Conservation (phyloP, 2,329 filamentous ascomycete genomes). For the Dichotomopilus funicola region DNA sequence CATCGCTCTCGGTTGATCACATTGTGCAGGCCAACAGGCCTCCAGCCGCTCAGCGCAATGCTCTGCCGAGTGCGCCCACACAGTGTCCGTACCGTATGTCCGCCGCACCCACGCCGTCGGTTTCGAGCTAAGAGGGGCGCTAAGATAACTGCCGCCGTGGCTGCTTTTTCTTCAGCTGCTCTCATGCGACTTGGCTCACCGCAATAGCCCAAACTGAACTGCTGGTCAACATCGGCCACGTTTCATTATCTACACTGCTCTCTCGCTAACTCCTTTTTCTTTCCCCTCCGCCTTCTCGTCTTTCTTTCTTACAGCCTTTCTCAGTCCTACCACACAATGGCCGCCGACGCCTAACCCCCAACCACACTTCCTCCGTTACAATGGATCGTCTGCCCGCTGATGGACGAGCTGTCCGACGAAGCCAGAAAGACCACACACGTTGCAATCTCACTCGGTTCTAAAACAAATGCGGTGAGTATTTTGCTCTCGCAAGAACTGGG, state of each 20-base stretch:
- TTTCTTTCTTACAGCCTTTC: no score
- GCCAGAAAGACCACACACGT: constrained; percentile 78
- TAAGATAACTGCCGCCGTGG: neutral
- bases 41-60: no score
- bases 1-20: no score
- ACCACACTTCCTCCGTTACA: constrained; percentile 47
- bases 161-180: neutral
- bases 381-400: constrained; percentile 62
- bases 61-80: neutral
- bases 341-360: constrained; percentile 33
- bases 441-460: constrained; percentile 73
- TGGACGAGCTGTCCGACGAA: constrained; percentile 63
- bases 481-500: no score
- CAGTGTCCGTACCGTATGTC: neutral
- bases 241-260: no score
- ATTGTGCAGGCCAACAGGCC: no score
- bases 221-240: no score
- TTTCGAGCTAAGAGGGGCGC: neutral
- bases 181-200: neutral
- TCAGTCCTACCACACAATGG: no score
- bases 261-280: no score
- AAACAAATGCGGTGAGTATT: no score
- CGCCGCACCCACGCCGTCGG: neutral
- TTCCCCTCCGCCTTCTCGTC: no score
- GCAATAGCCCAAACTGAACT: no score